These are phyloP conservation scores for Magnolia changhungtana DNA, from an alignment of 164 flowering plant genomes.

Conservation along the genomic window DNA sequence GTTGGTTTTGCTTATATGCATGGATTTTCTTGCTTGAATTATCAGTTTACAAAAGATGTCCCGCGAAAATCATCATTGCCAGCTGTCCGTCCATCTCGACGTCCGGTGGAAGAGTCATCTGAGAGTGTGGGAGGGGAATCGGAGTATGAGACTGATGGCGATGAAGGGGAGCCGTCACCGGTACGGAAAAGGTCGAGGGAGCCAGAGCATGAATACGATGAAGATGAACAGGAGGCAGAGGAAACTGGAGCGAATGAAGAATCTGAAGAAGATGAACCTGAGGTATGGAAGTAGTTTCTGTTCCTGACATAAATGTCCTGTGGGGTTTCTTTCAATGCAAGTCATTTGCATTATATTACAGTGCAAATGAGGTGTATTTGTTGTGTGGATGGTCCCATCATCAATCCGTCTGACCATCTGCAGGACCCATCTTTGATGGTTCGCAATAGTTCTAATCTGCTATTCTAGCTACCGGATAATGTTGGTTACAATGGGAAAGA, in stretches of 20 bases:
- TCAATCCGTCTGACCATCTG: neutral
- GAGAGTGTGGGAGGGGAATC: constrained; percentile 95
- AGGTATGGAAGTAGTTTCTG: constrained; percentile 32
- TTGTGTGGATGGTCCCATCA: neutral
- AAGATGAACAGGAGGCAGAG: constrained; percentile 15
- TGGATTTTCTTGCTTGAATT: neutral
- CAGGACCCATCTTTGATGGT: neutral
- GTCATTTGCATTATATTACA: too few relatives aligned
- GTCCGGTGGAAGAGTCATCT: constrained; percentile 53
- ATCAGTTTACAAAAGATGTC: constrained; percentile 43
- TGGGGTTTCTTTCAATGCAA: neutral
- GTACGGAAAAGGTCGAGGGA: constrained; percentile 50
- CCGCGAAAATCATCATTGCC: constrained; percentile 56
- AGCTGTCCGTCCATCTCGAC: constrained; percentile 52
- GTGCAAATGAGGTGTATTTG: neutral
- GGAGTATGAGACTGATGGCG: constrained; percentile 90
- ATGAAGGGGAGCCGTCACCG: constrained; percentile 65
- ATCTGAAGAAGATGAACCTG: constrained; percentile 55
- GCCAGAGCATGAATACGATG: constrained; percentile 58
- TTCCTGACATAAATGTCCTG: neutral
- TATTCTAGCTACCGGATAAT: neutral
- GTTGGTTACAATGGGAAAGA: neutral
- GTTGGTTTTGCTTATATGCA: neutral
- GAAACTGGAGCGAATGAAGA: constrained; percentile 40
- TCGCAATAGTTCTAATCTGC: neutral